phyloP scores from a whole-genome alignment of 495 filamentous ascomycete genomes.

The Cenococcum geophilum region DNA sequence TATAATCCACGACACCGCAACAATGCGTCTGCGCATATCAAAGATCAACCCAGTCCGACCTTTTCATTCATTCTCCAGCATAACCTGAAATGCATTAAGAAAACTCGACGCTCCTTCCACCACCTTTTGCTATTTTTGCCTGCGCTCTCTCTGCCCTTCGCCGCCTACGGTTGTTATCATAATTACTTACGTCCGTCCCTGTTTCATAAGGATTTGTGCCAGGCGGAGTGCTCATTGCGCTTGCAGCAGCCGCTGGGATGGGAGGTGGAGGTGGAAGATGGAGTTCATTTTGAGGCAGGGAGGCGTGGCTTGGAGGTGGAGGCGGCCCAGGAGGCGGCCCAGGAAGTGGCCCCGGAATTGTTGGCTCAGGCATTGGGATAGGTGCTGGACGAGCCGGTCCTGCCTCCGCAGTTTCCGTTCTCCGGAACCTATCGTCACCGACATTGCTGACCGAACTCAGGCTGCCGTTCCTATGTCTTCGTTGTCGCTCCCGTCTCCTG shows the following conservation, averaged over 20 bases:
- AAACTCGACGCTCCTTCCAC: constrained; percentile 36
- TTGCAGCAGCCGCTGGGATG: constrained; percentile 21
- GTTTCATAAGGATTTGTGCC: constrained; percentile 33
- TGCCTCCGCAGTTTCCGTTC: constrained; percentile 26
- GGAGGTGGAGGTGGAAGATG: constrained; percentile 34
- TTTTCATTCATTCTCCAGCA: too few relatives aligned
- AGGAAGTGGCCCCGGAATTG: constrained; percentile 23
- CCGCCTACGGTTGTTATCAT: constrained; percentile 37
- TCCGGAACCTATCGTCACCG: constrained; percentile 32
- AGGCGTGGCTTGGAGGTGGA: background rate
- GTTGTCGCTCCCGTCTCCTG: constrained; percentile 38
- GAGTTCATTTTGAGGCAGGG: background rate
- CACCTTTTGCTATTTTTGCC: constrained; percentile 26
- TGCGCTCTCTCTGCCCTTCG: constrained; percentile 39
- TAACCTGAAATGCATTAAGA: constrained; percentile 17
- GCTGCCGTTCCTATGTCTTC: constrained; percentile 25
- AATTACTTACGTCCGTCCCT: constrained; percentile 39
- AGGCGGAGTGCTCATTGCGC: constrained; percentile 26
- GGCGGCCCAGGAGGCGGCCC: background rate
- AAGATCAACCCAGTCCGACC: too few relatives aligned
- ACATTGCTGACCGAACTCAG: constrained; percentile 30
- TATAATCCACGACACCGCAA: background rate
- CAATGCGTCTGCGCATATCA: too few relatives aligned
- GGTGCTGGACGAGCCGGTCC: constrained; percentile 24
- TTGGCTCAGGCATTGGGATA: constrained; percentile 20